phyloP scores from a whole-genome alignment of 2,329 filamentous ascomycete genomes.

The Venturiaceae sp. region DNA sequence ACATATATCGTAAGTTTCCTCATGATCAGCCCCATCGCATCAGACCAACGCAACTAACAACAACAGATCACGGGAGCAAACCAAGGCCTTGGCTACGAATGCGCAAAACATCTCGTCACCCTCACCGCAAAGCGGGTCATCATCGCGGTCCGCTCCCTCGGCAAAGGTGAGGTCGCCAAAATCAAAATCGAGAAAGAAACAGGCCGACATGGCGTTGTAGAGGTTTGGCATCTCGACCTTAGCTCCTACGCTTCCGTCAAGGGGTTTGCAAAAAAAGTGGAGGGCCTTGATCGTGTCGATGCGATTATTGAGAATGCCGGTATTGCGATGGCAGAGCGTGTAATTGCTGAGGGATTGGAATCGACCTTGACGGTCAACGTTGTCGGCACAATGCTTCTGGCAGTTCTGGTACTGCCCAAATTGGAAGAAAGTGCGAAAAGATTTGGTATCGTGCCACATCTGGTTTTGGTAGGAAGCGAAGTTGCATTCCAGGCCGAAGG shows the following conservation, averaged over 20 bases:
- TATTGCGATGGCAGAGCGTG: conserved; percentile 17
- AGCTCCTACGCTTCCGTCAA: conserved; percentile 25
- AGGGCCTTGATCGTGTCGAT: conserved; percentile 22
- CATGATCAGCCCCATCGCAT: too few species aligned
- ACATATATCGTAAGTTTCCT: background rate
- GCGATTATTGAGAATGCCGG: conserved; percentile 29
- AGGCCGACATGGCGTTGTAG: background rate
- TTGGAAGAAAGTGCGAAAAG: conserved; percentile 10
- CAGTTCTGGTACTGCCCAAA: conserved; percentile 17
- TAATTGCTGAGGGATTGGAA: conserved; percentile 19
- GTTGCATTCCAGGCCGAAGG: background rate
- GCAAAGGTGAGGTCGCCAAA: conserved; percentile 34
- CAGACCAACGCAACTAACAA: too few species aligned
- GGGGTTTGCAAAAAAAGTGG: conserved; percentile 19
- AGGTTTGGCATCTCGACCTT: conserved; percentile 37
- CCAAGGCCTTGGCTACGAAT: conserved; percentile 36
- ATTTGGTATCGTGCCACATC: background rate
- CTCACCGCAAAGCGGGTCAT: conserved; percentile 33
- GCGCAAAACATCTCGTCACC: conserved; percentile 30
- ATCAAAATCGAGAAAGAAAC: conserved; percentile 22
- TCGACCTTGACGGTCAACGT: conserved; percentile 28
- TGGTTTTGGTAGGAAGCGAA: background rate
- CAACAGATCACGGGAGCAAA: conserved; percentile 43
- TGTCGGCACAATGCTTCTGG: conserved; percentile 27
- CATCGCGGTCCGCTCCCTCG: conserved; percentile 30